Conservation (phyloP, 2,329 filamentous ascomycete species). For the Neobulgaria alba region DNA sequence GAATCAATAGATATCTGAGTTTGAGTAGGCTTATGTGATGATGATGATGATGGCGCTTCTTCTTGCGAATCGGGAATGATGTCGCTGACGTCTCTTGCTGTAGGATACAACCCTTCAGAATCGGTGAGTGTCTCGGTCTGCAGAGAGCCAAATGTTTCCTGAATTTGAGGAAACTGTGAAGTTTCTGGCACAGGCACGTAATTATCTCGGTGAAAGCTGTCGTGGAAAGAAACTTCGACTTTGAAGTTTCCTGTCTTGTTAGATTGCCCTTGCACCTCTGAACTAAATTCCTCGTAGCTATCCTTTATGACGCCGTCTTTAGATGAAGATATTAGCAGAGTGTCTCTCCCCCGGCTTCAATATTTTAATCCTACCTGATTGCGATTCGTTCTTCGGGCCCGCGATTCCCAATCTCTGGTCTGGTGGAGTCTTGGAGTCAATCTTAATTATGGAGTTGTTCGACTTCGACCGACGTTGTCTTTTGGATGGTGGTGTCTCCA, state of each 20-base stretch:
- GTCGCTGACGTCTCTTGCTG: not conserved
- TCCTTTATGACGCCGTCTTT: not conserved
- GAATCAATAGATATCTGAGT: too few species aligned
- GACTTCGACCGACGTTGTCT: not conserved
- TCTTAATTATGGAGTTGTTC: not conserved
- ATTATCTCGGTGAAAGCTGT: not conserved
- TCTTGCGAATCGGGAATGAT: not conserved
- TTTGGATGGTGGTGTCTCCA: not conserved
- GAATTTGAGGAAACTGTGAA: not conserved
- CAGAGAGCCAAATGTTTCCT: not conserved
- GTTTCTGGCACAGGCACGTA: not conserved
- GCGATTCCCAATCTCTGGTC: not conserved
- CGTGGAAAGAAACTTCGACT: not conserved
- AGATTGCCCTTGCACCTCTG: not conserved
- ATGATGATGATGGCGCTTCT: not conserved
- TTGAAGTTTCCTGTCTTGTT: not conserved
- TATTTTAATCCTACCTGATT: too few species aligned
- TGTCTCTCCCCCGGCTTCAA: too few species aligned
- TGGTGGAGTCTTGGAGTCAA: not conserved
- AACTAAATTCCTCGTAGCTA: not conserved
- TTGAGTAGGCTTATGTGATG: too few species aligned
- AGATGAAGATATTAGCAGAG: too few species aligned
- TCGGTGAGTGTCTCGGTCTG: not conserved
- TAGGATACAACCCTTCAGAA: not conserved
- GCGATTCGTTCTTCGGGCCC: not conserved